Evolutionary conservation across 768 basidiomycete species (phyloP), one percentile per base, ranked within the genome.

Genomic region (Porphyrellus cyaneotinctus): DNA sequence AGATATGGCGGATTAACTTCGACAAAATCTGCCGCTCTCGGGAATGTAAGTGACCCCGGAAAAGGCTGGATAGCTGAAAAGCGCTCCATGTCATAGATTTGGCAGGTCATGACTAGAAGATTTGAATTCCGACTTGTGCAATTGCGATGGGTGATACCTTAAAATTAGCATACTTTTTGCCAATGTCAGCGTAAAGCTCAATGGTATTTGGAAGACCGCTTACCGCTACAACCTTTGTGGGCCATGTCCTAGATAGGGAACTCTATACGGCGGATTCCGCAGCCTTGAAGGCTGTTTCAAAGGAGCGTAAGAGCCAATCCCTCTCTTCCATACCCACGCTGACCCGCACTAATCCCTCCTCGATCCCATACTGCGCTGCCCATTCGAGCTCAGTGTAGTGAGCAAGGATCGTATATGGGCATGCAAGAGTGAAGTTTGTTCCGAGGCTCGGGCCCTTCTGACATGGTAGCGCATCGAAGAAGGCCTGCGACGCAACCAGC

Each of bases 401-500:
- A 33, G 91, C 95, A 23, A 99, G 76, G 52, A 98, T 84, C 11
- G 91, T 90, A 66, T 91, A 98, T 23, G 95, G 95, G 59, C 85
- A 94, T 30, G 93, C 92, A 28, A 98, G 78, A 2, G 95, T 97
- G 68, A 97, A 97, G 76, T 92, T 97, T 20, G 95, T 97, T 2
- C 95, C 95, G 10, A 91, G 78, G 63, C 85, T 86, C 0, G 95
- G 95, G 3, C 95, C 95, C 67, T 98, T 99, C 58, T 80, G 79
- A 68, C 85, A 93, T 9, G 79, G 77, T 35, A 99, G 75, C 0
- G 81, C 73, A 69, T 99, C 91, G 62, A 87, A 95, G 73, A 97
- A 97, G 14, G 86, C 87, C 50, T 74, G 70, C 3, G 89, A 85
- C 0, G 88, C 88, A 2, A 73, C 74, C 12, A 69, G 54, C 7